Percentiles rank a stretch among this genome's conserved stretches.
These are phyloP conservation scores for Acacia concinna DNA, from an alignment of 331 rosid species.

Conservation along the genomic window DNA sequence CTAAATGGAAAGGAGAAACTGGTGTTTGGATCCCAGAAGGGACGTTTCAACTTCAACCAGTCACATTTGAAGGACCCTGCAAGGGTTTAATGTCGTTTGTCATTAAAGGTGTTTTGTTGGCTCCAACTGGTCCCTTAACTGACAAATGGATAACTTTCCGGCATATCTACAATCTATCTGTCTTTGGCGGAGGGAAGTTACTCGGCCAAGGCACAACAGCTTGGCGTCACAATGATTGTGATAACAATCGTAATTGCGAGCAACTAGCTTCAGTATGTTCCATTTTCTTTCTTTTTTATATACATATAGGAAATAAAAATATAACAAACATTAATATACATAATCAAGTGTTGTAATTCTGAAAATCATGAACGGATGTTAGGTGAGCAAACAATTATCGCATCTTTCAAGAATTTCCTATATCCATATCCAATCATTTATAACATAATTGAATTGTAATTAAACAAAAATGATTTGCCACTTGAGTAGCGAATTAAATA, in stretches of 20 bases:
- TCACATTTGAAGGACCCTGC: slow-evolving; percentile 50
- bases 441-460: too few relatives aligned
- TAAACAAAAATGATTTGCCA: background rate
- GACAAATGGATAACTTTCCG: slow-evolving; percentile 50
- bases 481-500: background rate
- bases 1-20: slow-evolving; percentile 36
- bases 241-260: slow-evolving; percentile 7
- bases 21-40: slow-evolving; percentile 51
- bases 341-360: too few relatives aligned
- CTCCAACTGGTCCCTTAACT: slow-evolving; percentile 28
- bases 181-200: slow-evolving; percentile 57
- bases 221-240: slow-evolving; percentile 37
- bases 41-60: slow-evolving; percentile 31
- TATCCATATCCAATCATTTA: too few relatives aligned
- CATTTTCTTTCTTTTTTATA: background rate
- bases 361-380: too few relatives aligned
- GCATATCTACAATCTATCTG: slow-evolving; percentile 26
- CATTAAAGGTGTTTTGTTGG: slow-evolving; percentile 43
- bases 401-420: too few relatives aligned
- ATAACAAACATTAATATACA: too few relatives aligned
- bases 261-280: slow-evolving; percentile 44
- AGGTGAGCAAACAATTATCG: too few relatives aligned
- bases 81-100: slow-evolving; percentile 33
- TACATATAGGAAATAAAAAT: too few relatives aligned
- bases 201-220: slow-evolving; percentile 58